A percentile compares a stretch with the other conserved stretches of the same genome.
phyloP scores from a whole-genome alignment of 2,329 filamentous ascomycete species.

The Aspergillus neotritici region DNA sequence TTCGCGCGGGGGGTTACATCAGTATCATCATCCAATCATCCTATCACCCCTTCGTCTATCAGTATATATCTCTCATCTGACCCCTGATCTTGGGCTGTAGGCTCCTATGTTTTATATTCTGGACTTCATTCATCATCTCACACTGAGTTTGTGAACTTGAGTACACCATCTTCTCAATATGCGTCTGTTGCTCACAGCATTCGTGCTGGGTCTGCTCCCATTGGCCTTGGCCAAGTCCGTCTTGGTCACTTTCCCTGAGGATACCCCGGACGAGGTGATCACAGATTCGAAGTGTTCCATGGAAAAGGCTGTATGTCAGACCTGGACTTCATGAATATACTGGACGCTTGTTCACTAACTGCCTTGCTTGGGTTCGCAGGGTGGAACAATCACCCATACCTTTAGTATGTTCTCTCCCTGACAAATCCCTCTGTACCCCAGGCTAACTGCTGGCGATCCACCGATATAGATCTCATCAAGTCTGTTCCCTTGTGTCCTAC shows the following conservation, averaged over 20 bases:
- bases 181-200: slow-evolving; percentile 55
- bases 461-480: slow-evolving; percentile 37
- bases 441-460: slow-evolving; percentile 9
- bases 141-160: too few species aligned
- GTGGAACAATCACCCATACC: slow-evolving; percentile 78
- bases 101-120: too few species aligned
- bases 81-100: too few species aligned
- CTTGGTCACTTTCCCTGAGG: slow-evolving; percentile 69
- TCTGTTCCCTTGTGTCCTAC: slow-evolving; percentile 20
- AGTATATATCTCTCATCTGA: too few species aligned
- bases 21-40: too few species aligned
- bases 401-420: slow-evolving; percentile 45
- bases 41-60: too few species aligned
- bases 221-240: slow-evolving; percentile 66
- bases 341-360: slow-evolving; percentile 6
- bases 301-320: slow-evolving; percentile 51
- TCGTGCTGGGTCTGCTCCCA: slow-evolving; percentile 55
- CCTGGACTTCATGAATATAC: not conserved
- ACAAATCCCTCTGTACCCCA: slow-evolving; percentile 1
- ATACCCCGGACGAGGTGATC: slow-evolving; percentile 63
- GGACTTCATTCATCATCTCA: too few species aligned
- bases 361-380: slow-evolving; percentile 32
- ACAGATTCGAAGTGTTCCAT: slow-evolving; percentile 67
- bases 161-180: slow-evolving; percentile 40
- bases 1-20: too few species aligned